phyloP scores from a whole-genome alignment of 148 eudicot species.

The Camellia granthamiana region DNA sequence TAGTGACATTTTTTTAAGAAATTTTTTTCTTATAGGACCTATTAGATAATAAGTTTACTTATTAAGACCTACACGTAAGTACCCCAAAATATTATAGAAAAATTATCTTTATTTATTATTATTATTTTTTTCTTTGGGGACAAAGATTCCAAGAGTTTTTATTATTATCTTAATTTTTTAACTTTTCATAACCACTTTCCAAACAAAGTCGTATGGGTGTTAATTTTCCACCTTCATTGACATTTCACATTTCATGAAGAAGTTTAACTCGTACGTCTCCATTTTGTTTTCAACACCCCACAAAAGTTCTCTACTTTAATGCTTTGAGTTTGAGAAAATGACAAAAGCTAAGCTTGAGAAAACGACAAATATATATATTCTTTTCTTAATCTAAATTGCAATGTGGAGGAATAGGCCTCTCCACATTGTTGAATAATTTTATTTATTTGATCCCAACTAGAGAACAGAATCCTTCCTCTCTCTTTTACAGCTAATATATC shows the following conservation, averaged over 20 bases:
- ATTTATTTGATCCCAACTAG: neutral
- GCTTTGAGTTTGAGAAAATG: neutral
- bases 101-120: no score
- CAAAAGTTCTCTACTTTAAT: neutral
- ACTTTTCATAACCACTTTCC: no score
- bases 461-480: neutral
- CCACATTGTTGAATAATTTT: neutral
- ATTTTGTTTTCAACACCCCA: no score
- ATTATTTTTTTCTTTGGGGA: no score
- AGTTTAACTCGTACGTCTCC: neutral
- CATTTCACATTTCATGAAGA: neutral
- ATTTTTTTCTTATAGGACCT: no score
- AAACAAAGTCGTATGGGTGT: no score
- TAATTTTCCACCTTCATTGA: neutral
- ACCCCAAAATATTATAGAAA: no score
- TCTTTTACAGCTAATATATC: neutral
- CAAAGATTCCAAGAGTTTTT: no score
- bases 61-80: no score
- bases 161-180: no score
- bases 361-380: neutral
- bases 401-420: neutral
- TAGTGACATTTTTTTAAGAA: no score
- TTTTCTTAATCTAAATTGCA: slow-evolving; percentile 3
- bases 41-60: no score
- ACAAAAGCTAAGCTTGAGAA: neutral